phyloP scores from a whole-genome alignment of 495 filamentous ascomycete genomes.

The Trichoderma erinaceum region DNA sequence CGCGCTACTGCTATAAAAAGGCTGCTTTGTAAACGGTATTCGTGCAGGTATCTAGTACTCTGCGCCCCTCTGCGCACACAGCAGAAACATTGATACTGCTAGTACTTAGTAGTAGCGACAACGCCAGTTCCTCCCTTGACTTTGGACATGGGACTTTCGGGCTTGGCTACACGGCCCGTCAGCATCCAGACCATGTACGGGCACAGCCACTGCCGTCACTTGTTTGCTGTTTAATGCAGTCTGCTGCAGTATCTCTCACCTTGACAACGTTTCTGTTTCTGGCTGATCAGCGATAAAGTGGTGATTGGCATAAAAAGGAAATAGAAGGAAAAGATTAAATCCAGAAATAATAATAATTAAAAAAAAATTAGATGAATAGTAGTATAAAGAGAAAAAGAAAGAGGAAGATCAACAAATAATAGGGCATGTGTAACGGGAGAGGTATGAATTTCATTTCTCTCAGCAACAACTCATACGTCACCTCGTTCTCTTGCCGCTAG shows the following conservation, averaged over 20 bases:
- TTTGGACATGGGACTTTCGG: not conserved
- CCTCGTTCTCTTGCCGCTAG: too few relatives aligned
- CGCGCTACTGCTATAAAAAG: not conserved
- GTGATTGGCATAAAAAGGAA: not conserved
- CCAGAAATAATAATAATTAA: not conserved
- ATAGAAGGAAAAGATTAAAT: not conserved
- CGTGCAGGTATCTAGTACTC: not conserved
- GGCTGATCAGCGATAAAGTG: not conserved
- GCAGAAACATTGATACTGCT: not conserved
- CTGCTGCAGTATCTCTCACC: not conserved
- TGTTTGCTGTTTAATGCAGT: not conserved
- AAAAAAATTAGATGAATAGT: not conserved
- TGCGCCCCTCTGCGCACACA: not conserved
- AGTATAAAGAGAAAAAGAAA: not conserved
- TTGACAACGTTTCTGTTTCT: not conserved
- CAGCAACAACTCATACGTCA: too few relatives aligned
- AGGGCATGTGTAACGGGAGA: too few relatives aligned
- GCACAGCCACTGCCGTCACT: not conserved
- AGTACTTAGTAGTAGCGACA: too few relatives aligned
- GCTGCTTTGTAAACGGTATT: not conserved
- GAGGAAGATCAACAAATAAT: not conserved
- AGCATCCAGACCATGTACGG: not conserved
- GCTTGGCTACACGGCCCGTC: slow-evolving; percentile 5
- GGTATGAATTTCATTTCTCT: too few relatives aligned
- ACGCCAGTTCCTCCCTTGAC: not conserved